Percentiles rank a stretch among this genome's conserved stretches.
Conservation (phyloP, 257 asterid species). For the Nicotiana obtusifolia region DNA sequence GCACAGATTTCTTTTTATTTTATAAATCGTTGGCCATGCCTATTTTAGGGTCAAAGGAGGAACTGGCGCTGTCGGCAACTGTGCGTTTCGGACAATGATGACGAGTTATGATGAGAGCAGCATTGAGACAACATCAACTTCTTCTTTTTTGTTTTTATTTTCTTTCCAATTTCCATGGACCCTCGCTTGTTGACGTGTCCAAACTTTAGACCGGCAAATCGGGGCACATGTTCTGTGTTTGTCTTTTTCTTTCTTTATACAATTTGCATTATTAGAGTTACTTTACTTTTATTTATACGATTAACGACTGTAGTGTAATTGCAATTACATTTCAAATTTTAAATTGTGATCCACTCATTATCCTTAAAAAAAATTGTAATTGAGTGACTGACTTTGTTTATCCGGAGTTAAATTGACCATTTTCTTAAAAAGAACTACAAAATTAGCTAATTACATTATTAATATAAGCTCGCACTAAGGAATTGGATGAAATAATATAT, state of each 20-base stretch:
- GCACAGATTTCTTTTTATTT: neutral
- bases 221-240: neutral
- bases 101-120: neutral
- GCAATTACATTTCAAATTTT: no score
- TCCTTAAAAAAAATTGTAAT: no score
- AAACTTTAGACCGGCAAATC: neutral
- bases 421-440: no score
- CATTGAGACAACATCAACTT: neutral
- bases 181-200: conserved; percentile 11
- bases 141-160: neutral
- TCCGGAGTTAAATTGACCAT: no score
- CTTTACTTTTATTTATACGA: no score
- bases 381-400: no score
- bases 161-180: neutral
- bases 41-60: neutral
- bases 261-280: no score
- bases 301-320: no score
- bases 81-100: neutral
- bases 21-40: neutral
- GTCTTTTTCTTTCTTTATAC: neutral
- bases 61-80: conserved; percentile 2
- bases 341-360: no score
- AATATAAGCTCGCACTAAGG: no score
- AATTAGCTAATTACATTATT: no score
- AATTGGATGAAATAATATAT: no score